Base-by-base conservation (phyloP, 805 yeast genomes). In the Saturnispora ahearnii region DNA sequence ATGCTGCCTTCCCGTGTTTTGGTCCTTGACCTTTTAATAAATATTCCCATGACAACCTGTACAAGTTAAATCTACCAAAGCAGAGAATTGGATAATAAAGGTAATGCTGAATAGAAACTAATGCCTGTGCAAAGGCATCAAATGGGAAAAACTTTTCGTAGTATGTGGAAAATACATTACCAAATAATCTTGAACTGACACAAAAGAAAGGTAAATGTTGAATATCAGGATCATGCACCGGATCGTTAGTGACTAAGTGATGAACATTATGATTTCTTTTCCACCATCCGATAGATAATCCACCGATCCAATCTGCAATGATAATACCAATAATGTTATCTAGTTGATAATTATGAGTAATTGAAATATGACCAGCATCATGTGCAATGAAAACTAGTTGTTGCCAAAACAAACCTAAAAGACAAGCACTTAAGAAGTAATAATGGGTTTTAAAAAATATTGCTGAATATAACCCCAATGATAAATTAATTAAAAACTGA, bases 251-350 rank as follows among this genome's bases (percentile, higher is more conserved):
- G 49, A 88, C 75, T 46, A 88, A 68, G 63, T 88, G 96, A 65
- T 88, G 96, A n/a, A 88, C 95, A 62, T 88, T 88, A 66, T 88
- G 96, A 65, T 86, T 88, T 47, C 90, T 73, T 59, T 88, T 89
- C 96, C 96, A 88, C 96, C 96, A 88, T 2, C 96, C 95, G 21
- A 87, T 62, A 43, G 95, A 85, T 40, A 88, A 71, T 0, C 96
- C 96, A n/a, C 96, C 96, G 46, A 81, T 66, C 71, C 74, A 88
- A 54, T 86, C 79, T 1, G 96, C 95, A 45, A 88, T 71, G 2
- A 78, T 46, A 64, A 82, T 78, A 1, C 95, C 95, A 51, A 86
- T 72, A 18, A 84, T 62, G 60, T 83, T 88, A 64, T 88, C 96
- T 9, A 78, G 43, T 56, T 81, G 84, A 65, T 84, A 88, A 58